These are phyloP conservation scores for Chaetomium fimeti DNA, from an alignment of 495 filamentous ascomycete species.

Conservation along the genomic window DNA sequence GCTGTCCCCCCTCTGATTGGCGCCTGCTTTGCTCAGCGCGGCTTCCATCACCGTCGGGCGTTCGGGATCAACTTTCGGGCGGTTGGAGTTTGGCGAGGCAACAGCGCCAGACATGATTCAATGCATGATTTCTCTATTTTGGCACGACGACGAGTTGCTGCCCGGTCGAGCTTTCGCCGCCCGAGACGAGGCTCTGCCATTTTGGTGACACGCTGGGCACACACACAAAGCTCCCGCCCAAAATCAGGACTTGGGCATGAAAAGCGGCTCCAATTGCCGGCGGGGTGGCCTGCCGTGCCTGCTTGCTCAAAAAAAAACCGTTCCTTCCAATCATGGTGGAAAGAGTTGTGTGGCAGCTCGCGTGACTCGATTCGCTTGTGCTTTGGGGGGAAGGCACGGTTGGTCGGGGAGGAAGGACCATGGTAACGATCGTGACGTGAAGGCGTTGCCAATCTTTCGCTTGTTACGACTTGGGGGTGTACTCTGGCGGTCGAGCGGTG, in stretches of 20 bases:
- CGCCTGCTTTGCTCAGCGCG: not conserved
- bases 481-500: not conserved
- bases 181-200: not conserved
- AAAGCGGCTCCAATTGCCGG: conserved; percentile 5
- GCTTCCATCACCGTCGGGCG: not conserved
- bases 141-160: not conserved
- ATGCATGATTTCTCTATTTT: not conserved
- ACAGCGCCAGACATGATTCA: not conserved
- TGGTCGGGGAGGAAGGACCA: not conserved
- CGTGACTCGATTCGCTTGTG: conserved; percentile 10
- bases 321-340: conserved; percentile 9
- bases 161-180: not conserved
- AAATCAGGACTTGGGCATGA: not conserved
- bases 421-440: not conserved
- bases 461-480: not conserved
- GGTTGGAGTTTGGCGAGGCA: not conserved
- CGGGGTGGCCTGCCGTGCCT: not conserved
- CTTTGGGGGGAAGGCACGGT: conserved; percentile 2
- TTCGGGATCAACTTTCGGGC: not conserved
- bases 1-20: not conserved
- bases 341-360: not conserved
- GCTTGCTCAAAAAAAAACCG: not conserved
- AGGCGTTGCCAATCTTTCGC: not conserved
- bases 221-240: not conserved
- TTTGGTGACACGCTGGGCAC: not conserved